Evolutionary conservation across 2,329 filamentous ascomycete species (phyloP).

Genomic region (Neopestalotiopsis sp.): DNA sequence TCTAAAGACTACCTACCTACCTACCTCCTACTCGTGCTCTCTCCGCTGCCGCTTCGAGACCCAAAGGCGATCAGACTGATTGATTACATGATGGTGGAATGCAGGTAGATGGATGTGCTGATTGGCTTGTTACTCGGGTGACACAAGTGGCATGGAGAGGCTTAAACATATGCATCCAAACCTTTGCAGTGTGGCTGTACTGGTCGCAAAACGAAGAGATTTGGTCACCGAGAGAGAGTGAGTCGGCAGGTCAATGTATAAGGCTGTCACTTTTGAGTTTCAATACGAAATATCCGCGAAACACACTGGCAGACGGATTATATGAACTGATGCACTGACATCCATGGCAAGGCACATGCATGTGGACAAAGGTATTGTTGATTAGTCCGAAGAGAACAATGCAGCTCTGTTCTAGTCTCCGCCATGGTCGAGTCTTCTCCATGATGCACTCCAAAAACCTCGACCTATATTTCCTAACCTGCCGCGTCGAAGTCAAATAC

Average conservation of each 20-base stretch:
- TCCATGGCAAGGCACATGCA: not conserved
- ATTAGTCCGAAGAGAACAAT: not conserved
- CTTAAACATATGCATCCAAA: not conserved
- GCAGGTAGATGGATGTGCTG: not conserved
- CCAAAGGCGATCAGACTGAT: not conserved
- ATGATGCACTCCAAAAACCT: not conserved
- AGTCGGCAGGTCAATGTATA: not conserved
- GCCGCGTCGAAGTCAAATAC: no score
- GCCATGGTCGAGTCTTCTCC: not conserved
- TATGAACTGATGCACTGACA: not conserved
- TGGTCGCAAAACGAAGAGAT: not conserved
- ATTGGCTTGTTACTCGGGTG: not conserved
- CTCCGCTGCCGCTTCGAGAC: not conserved
- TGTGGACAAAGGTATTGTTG: not conserved
- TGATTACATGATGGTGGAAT: not conserved
- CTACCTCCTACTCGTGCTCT: not conserved
- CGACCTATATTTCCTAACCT: not conserved
- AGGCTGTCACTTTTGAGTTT: slow-evolving; percentile 1
- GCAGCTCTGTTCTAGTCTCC: not conserved
- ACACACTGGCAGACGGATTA: not conserved
- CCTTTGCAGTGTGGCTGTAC: slow-evolving; percentile 11
- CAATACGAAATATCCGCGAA: not conserved
- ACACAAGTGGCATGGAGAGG: not conserved
- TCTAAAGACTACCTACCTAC: not conserved
- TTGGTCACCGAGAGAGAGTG: not conserved